Conservation (phyloP, 805 yeast species). For the Saccharomycopsis oosterbeekiorum region DNA sequence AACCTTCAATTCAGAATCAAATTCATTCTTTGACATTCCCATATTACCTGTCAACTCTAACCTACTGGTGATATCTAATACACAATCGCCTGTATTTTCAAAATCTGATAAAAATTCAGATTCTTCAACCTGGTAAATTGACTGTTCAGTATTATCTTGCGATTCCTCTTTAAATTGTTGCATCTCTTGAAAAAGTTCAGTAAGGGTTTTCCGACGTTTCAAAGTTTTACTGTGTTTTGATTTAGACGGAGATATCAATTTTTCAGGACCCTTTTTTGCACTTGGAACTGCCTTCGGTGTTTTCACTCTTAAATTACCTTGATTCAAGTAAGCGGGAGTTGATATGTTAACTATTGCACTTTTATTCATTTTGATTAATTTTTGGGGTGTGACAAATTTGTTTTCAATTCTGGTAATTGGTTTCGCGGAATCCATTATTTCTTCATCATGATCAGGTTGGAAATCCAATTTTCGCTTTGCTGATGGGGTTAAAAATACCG, state of each 20-base stretch:
- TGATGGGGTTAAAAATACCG: slow-evolving; percentile 6
- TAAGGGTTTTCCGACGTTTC: neutral
- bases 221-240: neutral
- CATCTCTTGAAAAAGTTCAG: neutral
- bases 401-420: neutral
- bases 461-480: slow-evolving; percentile 7
- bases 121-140: neutral
- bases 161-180: slow-evolving; percentile 1
- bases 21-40: slow-evolving; percentile 14
- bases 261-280: slow-evolving; percentile 3
- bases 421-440: neutral
- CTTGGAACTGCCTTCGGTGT: neutral
- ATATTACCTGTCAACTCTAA: slow-evolving; percentile 13
- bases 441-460: neutral
- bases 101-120: neutral
- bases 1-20: slow-evolving; percentile 11
- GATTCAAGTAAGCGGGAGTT: slow-evolving; percentile 6
- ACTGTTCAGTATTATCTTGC: slow-evolving; percentile 4
- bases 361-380: slow-evolving; percentile 1
- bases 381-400: slow-evolving; percentile 6
- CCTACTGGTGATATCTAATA: slow-evolving; percentile 4
- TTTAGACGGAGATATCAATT: neutral
- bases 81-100: neutral
- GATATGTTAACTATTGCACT: neutral
- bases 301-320: neutral